Evolutionary conservation across 2,329 filamentous ascomycete genomes (phyloP), one percentile per base, ranked within the genome.

Genomic region (Trichoderma polysporum): DNA sequence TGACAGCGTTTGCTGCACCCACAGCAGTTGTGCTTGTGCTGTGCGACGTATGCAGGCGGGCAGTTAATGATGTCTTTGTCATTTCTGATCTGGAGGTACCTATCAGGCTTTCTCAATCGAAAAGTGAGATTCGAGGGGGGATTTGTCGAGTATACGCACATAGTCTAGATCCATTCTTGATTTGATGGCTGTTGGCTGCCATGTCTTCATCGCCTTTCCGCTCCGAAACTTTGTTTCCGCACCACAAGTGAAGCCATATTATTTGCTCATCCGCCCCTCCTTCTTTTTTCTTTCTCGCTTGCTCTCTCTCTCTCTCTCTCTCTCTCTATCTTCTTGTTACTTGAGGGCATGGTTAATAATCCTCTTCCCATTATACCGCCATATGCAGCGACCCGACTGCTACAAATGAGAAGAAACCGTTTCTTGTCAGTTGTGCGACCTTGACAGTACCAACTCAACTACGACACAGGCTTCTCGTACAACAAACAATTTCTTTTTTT

Each of bases 1-100:
- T 66, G 65, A 66, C 65, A 66, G 27, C 53, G 64, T 22, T 31
- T 47, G 61, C 41, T 22, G 49, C n/a, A n/a, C 8, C 37, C 27
- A 19, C 31, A 37, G 29, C 25, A 15, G 35, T 25, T 60, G 45
- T 49, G 33, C 61, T 25, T 60, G 45, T 49, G 33, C 61, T 37
- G 54, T 33, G 54, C 35, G 35, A 53, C 54, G 45, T 41, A 62
- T 62, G 49, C 64, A 52, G 41, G 63, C 39, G 56, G 64, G 63
- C 54, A 53, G 13, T 50, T 58, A 39, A 47, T 41, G 19, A 33
- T 29, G 45, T 37, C 59, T 52, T 50, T 39, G 47, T 62, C 59
- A 39, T 29, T 52, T 61, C 9, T 39, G 58, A 10, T 37, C 25
- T 22, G n/a, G 53, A 29, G 13, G 31, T 31, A 17, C 5, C 50